A percentile compares a stretch with the other conserved stretches of the same genome.
Conservation (phyloP, 306 rosid species). For the Rubus parviflorus region DNA sequence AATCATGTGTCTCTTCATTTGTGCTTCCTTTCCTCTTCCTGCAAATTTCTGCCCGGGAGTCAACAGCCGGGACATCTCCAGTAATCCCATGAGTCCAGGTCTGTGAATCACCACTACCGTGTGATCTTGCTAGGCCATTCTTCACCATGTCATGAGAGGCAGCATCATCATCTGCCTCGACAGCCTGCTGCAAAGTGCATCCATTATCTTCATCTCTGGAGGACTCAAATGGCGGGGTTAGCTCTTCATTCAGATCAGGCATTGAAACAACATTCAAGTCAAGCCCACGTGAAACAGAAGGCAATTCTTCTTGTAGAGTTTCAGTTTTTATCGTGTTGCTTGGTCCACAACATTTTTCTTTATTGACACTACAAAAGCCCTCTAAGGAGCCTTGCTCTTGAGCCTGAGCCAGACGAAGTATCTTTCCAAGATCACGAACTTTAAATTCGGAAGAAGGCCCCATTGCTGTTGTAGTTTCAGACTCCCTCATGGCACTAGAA, state of each 20-base stretch:
- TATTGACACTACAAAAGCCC: constrained; percentile 70
- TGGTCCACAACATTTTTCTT: constrained; percentile 68
- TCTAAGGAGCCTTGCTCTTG: constrained; percentile 74
- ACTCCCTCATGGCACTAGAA: constrained; percentile 54
- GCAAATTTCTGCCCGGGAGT: constrained; percentile 59
- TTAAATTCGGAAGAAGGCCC: constrained; percentile 64
- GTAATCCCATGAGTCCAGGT: constrained; percentile 67
- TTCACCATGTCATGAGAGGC: constrained; percentile 80
- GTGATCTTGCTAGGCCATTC: constrained; percentile 70
- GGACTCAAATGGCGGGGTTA: constrained; percentile 93
- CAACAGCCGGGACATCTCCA: constrained; percentile 84
- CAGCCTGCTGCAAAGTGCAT: constrained; percentile 85
- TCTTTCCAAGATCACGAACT: constrained; percentile 93
- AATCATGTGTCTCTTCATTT: constrained; percentile 80
- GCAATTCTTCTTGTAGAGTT: constrained; percentile 51
- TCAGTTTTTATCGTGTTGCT: constrained; percentile 54
- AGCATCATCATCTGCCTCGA: constrained; percentile 91
- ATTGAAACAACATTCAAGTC: constrained; percentile 88
- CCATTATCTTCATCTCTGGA: constrained; percentile 89
- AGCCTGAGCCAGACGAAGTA: constrained; percentile 76
- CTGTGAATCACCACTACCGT: constrained; percentile 94
- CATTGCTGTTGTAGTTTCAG: constrained; percentile 44
- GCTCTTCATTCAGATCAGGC: constrained; percentile 95
- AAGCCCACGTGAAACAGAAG: constrained; percentile 66
- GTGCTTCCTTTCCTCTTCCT: constrained; percentile 71